These are phyloP conservation scores for Russula vinacea DNA, from an alignment of 768 basidiomycete species.

Conservation along the genomic window DNA sequence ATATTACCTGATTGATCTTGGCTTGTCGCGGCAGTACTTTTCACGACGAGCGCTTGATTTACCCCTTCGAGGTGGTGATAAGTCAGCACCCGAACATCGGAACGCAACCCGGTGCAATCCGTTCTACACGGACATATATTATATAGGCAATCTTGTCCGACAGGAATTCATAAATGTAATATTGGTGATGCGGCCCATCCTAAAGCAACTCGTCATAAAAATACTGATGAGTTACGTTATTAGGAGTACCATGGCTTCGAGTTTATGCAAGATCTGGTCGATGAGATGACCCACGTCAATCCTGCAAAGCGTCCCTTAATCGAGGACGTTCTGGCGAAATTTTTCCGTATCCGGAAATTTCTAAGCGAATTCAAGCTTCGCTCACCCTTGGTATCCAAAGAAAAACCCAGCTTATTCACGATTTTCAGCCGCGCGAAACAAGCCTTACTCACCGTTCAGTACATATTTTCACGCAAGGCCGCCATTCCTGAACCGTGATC, in stretches of 20 bases:
- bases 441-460: conserved; percentile 7
- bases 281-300: conserved; percentile 40
- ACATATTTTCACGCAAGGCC: background rate
- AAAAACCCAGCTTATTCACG: conserved; percentile 9
- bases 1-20: conserved; percentile 37
- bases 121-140: conserved; percentile 34
- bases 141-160: conserved; percentile 32
- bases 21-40: conserved; percentile 32
- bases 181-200: background rate
- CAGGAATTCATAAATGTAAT: conserved; percentile 29
- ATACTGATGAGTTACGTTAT: background rate
- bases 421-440: conserved; percentile 6
- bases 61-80: conserved; percentile 32
- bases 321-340: conserved; percentile 38
- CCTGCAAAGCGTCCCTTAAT: conserved; percentile 40
- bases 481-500: conserved; percentile 9
- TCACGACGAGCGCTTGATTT: conserved; percentile 23
- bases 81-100: conserved; percentile 32
- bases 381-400: conserved; percentile 7
- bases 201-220: too few relatives aligned
- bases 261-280: conserved; percentile 26
- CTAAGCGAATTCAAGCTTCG: conserved; percentile 38
- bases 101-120: conserved; percentile 26
- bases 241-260: conserved; percentile 23
- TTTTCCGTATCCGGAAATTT: conserved; percentile 33